phyloP scores from a whole-genome alignment of 345 rosid genomes.

The Firmiana major region DNA sequence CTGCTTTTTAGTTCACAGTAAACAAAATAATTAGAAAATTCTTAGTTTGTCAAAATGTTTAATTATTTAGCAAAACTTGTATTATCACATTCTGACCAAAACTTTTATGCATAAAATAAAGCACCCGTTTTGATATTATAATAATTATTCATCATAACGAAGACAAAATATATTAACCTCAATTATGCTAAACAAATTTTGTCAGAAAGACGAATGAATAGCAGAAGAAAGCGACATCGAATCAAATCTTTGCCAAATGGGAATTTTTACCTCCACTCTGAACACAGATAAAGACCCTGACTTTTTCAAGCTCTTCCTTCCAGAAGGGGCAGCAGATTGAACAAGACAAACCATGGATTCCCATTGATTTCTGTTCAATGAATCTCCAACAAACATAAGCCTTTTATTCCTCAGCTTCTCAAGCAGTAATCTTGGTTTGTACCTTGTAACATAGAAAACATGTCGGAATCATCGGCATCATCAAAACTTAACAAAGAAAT shows the following conservation, averaged over 20 bases:
- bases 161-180: neutral
- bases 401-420: conserved; percentile 93
- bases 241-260: neutral
- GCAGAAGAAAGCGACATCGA: neutral
- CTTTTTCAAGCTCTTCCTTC: conserved; percentile 62
- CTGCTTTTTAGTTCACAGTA: no score
- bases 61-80: neutral
- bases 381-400: conserved; percentile 95
- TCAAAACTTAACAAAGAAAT: neutral
- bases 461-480: neutral
- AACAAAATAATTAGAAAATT: neutral
- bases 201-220: neutral
- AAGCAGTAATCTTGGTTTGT: conserved; percentile 57
- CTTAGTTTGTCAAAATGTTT: neutral
- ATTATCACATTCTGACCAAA: neutral
- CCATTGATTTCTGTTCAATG: conserved; percentile 95
- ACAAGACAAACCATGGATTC: conserved; percentile 96
- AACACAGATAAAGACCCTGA: conserved; percentile 63
- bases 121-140: neutral
- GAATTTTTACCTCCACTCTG: conserved; percentile 56
- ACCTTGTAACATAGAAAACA: conserved; percentile 39
- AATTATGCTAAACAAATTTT: neutral
- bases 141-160: neutral
- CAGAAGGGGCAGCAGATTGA: conserved; percentile 68
- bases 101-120: neutral